Conservation (phyloP, 2,329 filamentous ascomycete genomes). For the Calonectria ilicicola region DNA sequence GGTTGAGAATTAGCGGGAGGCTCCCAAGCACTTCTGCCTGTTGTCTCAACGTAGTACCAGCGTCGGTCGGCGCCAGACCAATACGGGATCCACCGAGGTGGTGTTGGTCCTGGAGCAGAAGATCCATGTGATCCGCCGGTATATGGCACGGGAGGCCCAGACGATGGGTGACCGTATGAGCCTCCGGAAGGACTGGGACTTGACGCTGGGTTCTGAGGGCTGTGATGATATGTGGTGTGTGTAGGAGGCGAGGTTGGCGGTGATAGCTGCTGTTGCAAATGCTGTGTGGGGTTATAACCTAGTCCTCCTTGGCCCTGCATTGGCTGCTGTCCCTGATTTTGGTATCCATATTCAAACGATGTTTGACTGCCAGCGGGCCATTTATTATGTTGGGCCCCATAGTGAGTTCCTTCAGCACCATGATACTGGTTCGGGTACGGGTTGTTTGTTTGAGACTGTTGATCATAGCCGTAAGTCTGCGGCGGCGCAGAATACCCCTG, state of each 20-base stretch:
- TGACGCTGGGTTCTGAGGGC: background rate
- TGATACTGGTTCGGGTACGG: background rate
- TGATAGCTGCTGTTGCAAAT: background rate
- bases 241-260: background rate
- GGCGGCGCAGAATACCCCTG: background rate
- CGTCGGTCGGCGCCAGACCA: constrained; percentile 34
- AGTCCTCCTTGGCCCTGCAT: constrained; percentile 1
- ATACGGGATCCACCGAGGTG: constrained; percentile 32
- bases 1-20: constrained; percentile 2
- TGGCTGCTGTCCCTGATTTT: constrained; percentile 8
- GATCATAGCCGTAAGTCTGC: background rate
- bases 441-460: background rate
- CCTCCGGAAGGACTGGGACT: background rate
- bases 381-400: constrained; percentile 13
- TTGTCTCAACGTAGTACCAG: constrained; percentile 32
- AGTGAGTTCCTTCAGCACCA: background rate
- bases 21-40: constrained; percentile 23
- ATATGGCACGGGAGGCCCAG: background rate
- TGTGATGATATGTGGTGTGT: background rate
- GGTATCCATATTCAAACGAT: background rate
- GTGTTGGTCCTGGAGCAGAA: constrained; percentile 5
- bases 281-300: background rate
- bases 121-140: too few species aligned
- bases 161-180: background rate
- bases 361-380: background rate